Evolutionary conservation across 2,329 filamentous ascomycete genomes (phyloP).

Genomic region (Trichoderma polysporum): DNA sequence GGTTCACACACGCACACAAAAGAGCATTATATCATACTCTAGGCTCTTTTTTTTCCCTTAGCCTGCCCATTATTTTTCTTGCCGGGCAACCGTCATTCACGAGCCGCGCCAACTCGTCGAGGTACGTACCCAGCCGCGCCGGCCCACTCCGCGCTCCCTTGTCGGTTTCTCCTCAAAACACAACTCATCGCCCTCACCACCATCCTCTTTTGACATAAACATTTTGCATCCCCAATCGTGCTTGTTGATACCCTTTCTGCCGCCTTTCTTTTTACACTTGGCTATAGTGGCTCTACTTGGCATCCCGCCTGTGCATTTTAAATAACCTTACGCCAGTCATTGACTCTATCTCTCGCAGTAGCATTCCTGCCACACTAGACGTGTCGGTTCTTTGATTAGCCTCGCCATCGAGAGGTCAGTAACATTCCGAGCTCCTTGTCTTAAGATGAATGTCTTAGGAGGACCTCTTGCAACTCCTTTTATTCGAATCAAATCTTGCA

Average conservation of each 20-base stretch:
- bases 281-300: slow-evolving; percentile 20
- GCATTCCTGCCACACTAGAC: slow-evolving; percentile 40
- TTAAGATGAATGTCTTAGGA: slow-evolving; percentile 34
- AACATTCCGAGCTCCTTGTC: slow-evolving; percentile 29
- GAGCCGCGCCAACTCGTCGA: slow-evolving; percentile 32
- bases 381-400: slow-evolving; percentile 34
- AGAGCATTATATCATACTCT: neutral
- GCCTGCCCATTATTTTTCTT: slow-evolving; percentile 23
- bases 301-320: slow-evolving; percentile 29
- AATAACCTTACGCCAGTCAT: slow-evolving; percentile 31
- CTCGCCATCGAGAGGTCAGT: slow-evolving; percentile 38
- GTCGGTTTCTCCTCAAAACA: slow-evolving; percentile 37
- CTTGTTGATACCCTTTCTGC: slow-evolving; percentile 28
- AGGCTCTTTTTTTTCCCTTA: neutral
- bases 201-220: slow-evolving; percentile 36
- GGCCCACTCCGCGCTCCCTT: slow-evolving; percentile 33
- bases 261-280: slow-evolving; percentile 23
- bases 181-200: slow-evolving; percentile 37
- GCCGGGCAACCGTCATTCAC: slow-evolving; percentile 35
- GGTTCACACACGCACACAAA: neutral
- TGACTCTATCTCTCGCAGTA: slow-evolving; percentile 32
- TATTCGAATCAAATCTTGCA: slow-evolving; percentile 9
- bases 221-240: slow-evolving; percentile 32
- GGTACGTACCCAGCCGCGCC: slow-evolving; percentile 36
- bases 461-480: slow-evolving; percentile 20